Evolutionary conservation across 805 yeast species (phyloP).

Genomic region (Nakazawaea populi): DNA sequence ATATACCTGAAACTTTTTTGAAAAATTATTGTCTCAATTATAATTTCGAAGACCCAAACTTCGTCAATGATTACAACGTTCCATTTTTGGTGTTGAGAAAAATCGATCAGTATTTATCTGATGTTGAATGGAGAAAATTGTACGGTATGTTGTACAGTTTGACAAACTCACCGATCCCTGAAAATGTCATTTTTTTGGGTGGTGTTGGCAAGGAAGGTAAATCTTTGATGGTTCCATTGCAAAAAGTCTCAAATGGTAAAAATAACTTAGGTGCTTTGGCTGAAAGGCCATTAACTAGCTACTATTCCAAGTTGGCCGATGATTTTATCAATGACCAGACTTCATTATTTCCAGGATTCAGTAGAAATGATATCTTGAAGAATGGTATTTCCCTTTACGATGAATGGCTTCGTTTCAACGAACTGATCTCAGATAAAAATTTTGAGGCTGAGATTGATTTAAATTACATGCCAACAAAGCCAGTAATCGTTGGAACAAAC

Average conservation of each 20-base stretch:
- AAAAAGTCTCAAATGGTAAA: conserved; percentile 10
- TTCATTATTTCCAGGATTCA: neutral
- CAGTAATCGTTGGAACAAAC: conserved; percentile 3
- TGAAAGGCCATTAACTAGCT: neutral
- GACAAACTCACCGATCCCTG: conserved; percentile 8
- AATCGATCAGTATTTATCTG: conserved; percentile 8
- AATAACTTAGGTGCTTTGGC: conserved; percentile 7
- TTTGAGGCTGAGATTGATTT: conserved; percentile 1
- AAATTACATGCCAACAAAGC: conserved; percentile 5
- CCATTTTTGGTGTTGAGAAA: conserved; percentile 10
- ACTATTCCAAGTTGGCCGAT: conserved; percentile 2
- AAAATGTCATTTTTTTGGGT: conserved; percentile 11
- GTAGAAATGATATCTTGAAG: conserved; percentile 3
- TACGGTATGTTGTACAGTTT: conserved; percentile 10
- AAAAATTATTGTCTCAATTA: conserved; percentile 6
- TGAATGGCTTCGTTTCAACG: conserved; percentile 4
- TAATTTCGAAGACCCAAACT: conserved; percentile 8
- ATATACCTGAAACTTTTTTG: conserved; percentile 5
- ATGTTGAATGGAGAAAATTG: conserved; percentile 10
- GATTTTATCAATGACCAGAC: conserved; percentile 3
- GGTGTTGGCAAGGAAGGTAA: conserved; percentile 6
- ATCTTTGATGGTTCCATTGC: conserved; percentile 9
- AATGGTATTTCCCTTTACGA: conserved; percentile 9
- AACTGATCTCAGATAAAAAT: neutral
- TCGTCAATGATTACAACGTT: conserved; percentile 9